Evolutionary conservation across 208 protist genomes (phyloP).

Genomic region (Acanthamoeba triangularis): DNA sequence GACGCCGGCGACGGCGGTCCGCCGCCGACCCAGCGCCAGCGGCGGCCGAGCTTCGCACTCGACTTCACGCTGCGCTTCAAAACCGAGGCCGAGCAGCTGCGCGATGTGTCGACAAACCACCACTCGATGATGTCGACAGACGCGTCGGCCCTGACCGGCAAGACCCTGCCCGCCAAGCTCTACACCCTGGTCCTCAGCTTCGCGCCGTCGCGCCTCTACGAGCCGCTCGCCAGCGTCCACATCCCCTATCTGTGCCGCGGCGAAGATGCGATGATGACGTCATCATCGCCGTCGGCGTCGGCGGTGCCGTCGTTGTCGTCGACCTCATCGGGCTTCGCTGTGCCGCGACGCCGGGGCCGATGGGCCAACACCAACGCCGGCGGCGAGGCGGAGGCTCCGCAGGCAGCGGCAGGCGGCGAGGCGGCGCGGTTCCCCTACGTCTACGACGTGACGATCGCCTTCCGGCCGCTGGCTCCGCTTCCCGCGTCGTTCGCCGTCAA

Average conservation of each 20-base stretch:
- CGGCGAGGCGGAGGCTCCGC: not conserved
- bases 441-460: constrained; percentile 25
- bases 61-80: constrained; percentile 54
- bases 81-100: constrained; percentile 26
- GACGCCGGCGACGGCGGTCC: not conserved
- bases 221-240: constrained; percentile 38
- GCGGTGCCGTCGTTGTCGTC: not conserved
- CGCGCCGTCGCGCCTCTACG: constrained; percentile 36
- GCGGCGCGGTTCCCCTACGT: constrained; percentile 16
- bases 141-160: not conserved
- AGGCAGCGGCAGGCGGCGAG: not conserved
- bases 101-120: not conserved
- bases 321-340: not conserved
- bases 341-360: not conserved
- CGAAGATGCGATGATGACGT: not conserved
- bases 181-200: constrained; percentile 58
- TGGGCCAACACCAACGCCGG: not conserved
- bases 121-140: not conserved
- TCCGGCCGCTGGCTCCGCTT: constrained; percentile 28
- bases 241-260: constrained; percentile 53
- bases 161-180: constrained; percentile 35
- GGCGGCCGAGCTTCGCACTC: constrained; percentile 32
- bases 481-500: constrained; percentile 52
- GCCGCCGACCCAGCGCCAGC: not conserved
- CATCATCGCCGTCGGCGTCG: too few species aligned